A percentile compares a stretch with the other conserved stretches of the same genome.
phyloP scores from a whole-genome alignment of 2,329 filamentous ascomycete genomes.

The Stromatinia cepivora region DNA sequence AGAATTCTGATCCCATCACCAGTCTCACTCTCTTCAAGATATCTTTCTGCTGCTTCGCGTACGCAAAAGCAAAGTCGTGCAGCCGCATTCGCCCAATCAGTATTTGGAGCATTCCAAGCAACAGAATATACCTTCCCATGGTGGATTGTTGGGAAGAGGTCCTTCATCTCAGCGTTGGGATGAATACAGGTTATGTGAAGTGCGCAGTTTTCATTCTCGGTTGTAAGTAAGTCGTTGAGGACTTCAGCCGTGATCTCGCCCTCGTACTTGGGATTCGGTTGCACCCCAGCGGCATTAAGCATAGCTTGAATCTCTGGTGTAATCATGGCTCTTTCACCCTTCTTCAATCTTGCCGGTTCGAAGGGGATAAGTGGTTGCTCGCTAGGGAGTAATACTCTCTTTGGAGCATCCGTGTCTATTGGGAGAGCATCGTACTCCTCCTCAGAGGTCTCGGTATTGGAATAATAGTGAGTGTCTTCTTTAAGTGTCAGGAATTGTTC shows the following conservation, averaged over 20 bases:
- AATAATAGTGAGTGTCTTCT: not conserved
- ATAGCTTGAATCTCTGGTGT: conserved; percentile 7
- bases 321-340: not conserved
- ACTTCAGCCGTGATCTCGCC: conserved; percentile 16
- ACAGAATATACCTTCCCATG: conserved; percentile 11
- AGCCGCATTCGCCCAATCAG: not conserved
- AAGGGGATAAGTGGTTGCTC: conserved; percentile 10
- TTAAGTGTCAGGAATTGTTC: not conserved
- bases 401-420: not conserved
- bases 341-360: not conserved
- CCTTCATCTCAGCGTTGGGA: not conserved
- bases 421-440: not conserved
- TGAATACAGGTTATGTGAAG: conserved; percentile 13
- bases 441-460: not conserved
- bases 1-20: conserved; percentile 24
- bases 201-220: not conserved
- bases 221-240: not conserved
- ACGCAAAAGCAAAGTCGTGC: conserved; percentile 15
- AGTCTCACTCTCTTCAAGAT: not conserved
- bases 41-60: conserved; percentile 12
- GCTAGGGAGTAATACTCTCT: not conserved
- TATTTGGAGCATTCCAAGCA: not conserved
- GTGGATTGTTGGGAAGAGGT: conserved; percentile 2
- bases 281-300: not conserved
- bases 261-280: conserved; percentile 17